Evolutionary conservation across 352 stramenopile genomes (phyloP).

Genomic region (Pythium pyrilobum): DNA sequence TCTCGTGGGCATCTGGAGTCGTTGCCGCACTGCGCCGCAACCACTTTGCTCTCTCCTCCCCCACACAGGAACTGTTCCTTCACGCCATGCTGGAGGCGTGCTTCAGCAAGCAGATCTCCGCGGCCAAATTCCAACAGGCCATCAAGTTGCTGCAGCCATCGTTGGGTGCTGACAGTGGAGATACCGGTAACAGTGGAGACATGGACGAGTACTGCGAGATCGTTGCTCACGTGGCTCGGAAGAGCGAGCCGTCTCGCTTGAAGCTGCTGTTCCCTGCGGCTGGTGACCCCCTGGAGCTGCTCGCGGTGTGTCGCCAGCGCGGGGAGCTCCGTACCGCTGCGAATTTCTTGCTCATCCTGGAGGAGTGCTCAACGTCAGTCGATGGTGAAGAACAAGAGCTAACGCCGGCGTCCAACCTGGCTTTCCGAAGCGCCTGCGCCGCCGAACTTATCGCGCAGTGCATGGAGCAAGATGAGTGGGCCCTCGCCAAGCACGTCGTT

Average conservation of each 20-base stretch:
- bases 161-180: background rate
- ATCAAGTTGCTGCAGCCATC: conserved; percentile 47
- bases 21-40: conserved; percentile 36
- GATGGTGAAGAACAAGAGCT: background rate
- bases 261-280: conserved; percentile 60
- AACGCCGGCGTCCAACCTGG: conserved; percentile 1
- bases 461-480: conserved; percentile 73
- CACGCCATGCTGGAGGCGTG: conserved; percentile 74
- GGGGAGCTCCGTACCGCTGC: conserved; percentile 72
- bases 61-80: conserved; percentile 76
- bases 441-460: conserved; percentile 62
- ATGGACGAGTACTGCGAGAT: conserved; percentile 84
- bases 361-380: conserved; percentile 44
- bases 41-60: conserved; percentile 56
- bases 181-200: conserved; percentile 19
- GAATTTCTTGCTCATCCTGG: conserved; percentile 79
- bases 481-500: conserved; percentile 67
- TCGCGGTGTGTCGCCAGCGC: conserved; percentile 53
- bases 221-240: conserved; percentile 74
- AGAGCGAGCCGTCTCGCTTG: conserved; percentile 76
- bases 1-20: conserved; percentile 46
- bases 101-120: conserved; percentile 38
- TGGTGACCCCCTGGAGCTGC: conserved; percentile 62
- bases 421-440: conserved; percentile 48
- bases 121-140: conserved; percentile 34